Evolutionary conservation across 495 filamentous ascomycete species (phyloP).

Genomic region (Lophium mytilinum): DNA sequence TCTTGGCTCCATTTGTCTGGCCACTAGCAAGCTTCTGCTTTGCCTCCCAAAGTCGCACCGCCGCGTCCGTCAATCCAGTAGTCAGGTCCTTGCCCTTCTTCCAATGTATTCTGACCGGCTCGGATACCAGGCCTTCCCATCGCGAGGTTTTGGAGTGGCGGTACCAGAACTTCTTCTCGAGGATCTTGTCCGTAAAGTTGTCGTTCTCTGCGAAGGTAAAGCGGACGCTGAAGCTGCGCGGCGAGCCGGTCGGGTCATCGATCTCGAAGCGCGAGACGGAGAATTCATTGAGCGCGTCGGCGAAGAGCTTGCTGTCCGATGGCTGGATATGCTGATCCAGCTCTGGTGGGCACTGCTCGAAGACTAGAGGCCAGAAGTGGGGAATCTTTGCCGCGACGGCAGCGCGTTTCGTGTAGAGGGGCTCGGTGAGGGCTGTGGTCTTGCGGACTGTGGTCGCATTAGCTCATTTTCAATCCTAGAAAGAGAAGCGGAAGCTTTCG

Average conservation of each 20-base stretch:
- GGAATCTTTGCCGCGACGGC: conserved; percentile 57
- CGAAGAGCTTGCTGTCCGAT: conserved; percentile 60
- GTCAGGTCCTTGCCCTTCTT: conserved; percentile 79
- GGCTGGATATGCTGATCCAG: conserved; percentile 80
- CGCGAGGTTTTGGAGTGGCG: conserved; percentile 51
- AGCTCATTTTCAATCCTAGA: neutral
- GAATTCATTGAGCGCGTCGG: conserved; percentile 51
- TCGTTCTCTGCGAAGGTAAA: conserved; percentile 62
- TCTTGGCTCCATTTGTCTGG: conserved; percentile 6
- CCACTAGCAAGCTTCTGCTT: conserved; percentile 42
- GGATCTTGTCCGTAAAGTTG: conserved; percentile 60
- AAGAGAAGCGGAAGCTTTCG: neutral
- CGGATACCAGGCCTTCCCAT: conserved; percentile 66
- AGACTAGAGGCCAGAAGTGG: conserved; percentile 82
- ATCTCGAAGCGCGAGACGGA: conserved; percentile 72
- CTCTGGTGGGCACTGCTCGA: conserved; percentile 73
- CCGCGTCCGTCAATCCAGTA: conserved; percentile 64
- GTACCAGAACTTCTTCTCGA: conserved; percentile 88
- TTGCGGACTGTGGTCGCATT: conserved; percentile 43
- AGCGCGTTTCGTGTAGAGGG: conserved; percentile 67
- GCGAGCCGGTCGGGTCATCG: conserved; percentile 47
- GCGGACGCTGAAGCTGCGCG: conserved; percentile 54
- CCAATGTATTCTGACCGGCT: conserved; percentile 83
- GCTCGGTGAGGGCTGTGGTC: conserved; percentile 40
- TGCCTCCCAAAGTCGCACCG: conserved; percentile 58